A percentile compares a stretch with the other conserved stretches of the same genome.
phyloP scores from a whole-genome alignment of 2,329 filamentous ascomycete species.

The Hypoxylon sp. region DNA sequence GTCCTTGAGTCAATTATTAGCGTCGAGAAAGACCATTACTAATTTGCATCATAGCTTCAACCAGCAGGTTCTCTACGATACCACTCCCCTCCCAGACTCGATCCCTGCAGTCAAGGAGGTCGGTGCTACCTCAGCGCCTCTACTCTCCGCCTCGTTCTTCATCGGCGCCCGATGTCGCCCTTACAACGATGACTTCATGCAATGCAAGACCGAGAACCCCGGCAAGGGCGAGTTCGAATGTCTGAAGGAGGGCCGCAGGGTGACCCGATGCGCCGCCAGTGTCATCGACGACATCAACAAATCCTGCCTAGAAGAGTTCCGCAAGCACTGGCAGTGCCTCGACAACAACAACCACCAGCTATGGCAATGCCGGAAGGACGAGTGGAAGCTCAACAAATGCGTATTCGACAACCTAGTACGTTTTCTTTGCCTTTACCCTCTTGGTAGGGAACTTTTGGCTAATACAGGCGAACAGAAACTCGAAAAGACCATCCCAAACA shows the following conservation, averaged over 20 bases:
- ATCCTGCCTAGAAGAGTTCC: slow-evolving; percentile 91
- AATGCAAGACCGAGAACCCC: slow-evolving; percentile 96
- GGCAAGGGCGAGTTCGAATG: slow-evolving; percentile 94
- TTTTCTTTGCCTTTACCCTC: slow-evolving; percentile 41
- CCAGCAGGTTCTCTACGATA: slow-evolving; percentile 93
- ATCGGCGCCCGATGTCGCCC: slow-evolving; percentile 94
- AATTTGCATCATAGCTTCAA: slow-evolving; percentile 79
- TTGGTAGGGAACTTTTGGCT: slow-evolving; percentile 10
- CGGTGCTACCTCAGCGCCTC: slow-evolving; percentile 90
- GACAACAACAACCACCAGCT: slow-evolving; percentile 98
- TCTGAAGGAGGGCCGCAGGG: slow-evolving; percentile 94
- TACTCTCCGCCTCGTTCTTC: slow-evolving; percentile 94
- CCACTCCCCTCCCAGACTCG: slow-evolving; percentile 90
- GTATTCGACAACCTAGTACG: slow-evolving; percentile 95
- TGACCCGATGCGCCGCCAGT: slow-evolving; percentile 95
- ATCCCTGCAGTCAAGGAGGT: slow-evolving; percentile 96
- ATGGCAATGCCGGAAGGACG: slow-evolving; percentile 91
- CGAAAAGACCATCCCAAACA: slow-evolving; percentile 83
- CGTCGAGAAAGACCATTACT: slow-evolving; percentile 40
- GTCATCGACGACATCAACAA: slow-evolving; percentile 98
- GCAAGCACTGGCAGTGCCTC: slow-evolving; percentile 93
- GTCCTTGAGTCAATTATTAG: slow-evolving; percentile 6
- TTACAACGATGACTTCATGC: slow-evolving; percentile 99
- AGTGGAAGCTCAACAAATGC: slow-evolving; percentile 94
- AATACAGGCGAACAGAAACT: slow-evolving; percentile 71